Conservation (phyloP, 2,329 filamentous ascomycete species). For the Cercospora sesami region DNA sequence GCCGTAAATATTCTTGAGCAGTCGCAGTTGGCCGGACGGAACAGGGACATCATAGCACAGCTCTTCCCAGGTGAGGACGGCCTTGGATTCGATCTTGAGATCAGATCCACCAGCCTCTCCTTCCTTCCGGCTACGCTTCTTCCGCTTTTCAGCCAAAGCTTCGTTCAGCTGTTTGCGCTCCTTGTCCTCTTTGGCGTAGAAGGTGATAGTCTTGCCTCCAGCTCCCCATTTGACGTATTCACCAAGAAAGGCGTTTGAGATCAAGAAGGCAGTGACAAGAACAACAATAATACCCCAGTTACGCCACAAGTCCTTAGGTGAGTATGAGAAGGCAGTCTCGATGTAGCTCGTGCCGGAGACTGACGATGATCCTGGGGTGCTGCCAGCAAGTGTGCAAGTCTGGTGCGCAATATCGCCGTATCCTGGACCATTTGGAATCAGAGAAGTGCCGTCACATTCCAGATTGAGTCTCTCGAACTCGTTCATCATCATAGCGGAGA, state of each 20-base stretch:
- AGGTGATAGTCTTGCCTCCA: slow-evolving; percentile 76
- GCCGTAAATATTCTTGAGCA: slow-evolving; percentile 51
- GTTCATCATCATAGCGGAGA: slow-evolving; percentile 80
- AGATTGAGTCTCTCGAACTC: slow-evolving; percentile 72
- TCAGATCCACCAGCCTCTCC: slow-evolving; percentile 46
- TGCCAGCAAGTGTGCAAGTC: slow-evolving; percentile 77
- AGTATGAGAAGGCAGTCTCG: slow-evolving; percentile 66
- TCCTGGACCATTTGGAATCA: slow-evolving; percentile 69
- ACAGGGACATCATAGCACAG: slow-evolving; percentile 54
- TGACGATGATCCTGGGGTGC: slow-evolving; percentile 61
- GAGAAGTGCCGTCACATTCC: slow-evolving; percentile 64
- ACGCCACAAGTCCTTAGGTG: slow-evolving; percentile 69
- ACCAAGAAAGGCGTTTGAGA: slow-evolving; percentile 73
- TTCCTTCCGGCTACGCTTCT: slow-evolving; percentile 52
- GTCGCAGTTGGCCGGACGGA: slow-evolving; percentile 46
- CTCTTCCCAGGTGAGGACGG: slow-evolving; percentile 57
- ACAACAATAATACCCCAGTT: slow-evolving; percentile 79
- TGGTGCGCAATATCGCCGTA: slow-evolving; percentile 73
- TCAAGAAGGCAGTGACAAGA: slow-evolving; percentile 73
- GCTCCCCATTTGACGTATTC: slow-evolving; percentile 76
- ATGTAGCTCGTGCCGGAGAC: slow-evolving; percentile 72
- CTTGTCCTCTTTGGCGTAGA: slow-evolving; percentile 69
- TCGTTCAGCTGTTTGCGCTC: slow-evolving; percentile 68
- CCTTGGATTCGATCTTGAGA: slow-evolving; percentile 55
- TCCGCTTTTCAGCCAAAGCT: slow-evolving; percentile 60